Percentiles rank a stretch among this genome's conserved stretches.
phyloP scores from a whole-genome alignment of 2,329 filamentous ascomycete species.

The Metarhizium brunneum region DNA sequence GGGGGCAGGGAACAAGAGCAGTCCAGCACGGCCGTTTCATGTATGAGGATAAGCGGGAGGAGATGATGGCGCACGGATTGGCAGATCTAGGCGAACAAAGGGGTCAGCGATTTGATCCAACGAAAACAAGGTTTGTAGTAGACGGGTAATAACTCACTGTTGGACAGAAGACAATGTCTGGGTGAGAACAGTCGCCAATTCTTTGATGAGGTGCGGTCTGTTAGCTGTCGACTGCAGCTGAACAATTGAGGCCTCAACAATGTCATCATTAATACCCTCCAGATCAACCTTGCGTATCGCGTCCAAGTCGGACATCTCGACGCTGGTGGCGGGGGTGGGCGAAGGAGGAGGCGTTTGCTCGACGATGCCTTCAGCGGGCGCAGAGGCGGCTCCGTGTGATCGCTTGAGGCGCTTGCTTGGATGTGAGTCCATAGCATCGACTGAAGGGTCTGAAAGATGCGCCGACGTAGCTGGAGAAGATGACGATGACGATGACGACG shows the following conservation, averaged over 20 bases:
- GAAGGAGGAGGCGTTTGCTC: conserved; percentile 61
- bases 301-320: conserved; percentile 17
- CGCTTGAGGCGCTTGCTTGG: conserved; percentile 66
- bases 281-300: conserved; percentile 43
- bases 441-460: conserved; percentile 16
- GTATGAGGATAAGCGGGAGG: conserved; percentile 81
- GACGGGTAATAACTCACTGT: conserved; percentile 56
- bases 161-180: conserved; percentile 74
- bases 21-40: conserved; percentile 81
- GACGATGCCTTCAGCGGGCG: conserved; percentile 60
- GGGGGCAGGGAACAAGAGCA: conserved; percentile 67
- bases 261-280: conserved; percentile 84
- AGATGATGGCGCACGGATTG: conserved; percentile 91
- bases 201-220: conserved; percentile 87
- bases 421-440: conserved; percentile 25
- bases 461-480: conserved; percentile 16
- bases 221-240: conserved; percentile 87
- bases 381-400: conserved; percentile 48
- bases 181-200: conserved; percentile 73
- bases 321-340: conserved; percentile 19
- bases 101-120: conserved; percentile 16
- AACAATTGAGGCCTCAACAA: conserved; percentile 82
- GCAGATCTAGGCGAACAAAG: conserved; percentile 59
- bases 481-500: conserved; percentile 21
- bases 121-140: neutral